Conservation (phyloP, 2,329 filamentous ascomycete species). For the Metarhizium rileyi region DNA sequence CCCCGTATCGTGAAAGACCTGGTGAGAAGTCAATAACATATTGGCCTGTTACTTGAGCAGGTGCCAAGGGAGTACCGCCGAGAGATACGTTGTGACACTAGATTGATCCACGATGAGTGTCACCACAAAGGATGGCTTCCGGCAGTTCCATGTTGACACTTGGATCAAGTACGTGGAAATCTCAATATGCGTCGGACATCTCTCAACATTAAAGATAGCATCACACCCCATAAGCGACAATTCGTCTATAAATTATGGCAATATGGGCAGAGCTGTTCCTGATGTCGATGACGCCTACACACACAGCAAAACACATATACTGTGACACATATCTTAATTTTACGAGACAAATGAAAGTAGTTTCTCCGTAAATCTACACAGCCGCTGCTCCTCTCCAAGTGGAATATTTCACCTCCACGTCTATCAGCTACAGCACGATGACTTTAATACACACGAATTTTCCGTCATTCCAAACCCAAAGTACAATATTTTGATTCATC, state of each 20-base stretch:
- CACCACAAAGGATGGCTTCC: neutral
- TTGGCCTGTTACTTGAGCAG: neutral
- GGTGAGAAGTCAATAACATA: neutral
- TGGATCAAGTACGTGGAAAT: neutral
- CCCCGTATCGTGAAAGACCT: neutral
- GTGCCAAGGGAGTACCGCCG: neutral
- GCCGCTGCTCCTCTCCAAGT: slow-evolving; percentile 11
- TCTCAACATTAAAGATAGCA: neutral
- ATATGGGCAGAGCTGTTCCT: neutral
- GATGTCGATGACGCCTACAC: neutral
- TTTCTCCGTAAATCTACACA: slow-evolving; percentile 33
- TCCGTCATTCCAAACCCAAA: slow-evolving; percentile 5
- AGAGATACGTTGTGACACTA: slow-evolving; percentile 1
- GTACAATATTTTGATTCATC: slow-evolving; percentile 20
- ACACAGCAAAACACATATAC: neutral
- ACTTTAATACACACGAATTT: slow-evolving; percentile 15
- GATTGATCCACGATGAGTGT: neutral
- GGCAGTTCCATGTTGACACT: neutral
- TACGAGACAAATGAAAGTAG: slow-evolving; percentile 25
- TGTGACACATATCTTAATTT: slow-evolving; percentile 16
- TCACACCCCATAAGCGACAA: neutral
- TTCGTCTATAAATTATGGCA: neutral
- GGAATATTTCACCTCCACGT: slow-evolving; percentile 12
- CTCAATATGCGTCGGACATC: no score
- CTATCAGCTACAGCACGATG: slow-evolving; percentile 15